Base-by-base conservation (phyloP, 2,329 filamentous ascomycete genomes). In the Curvularia hawaiiensis region DNA sequence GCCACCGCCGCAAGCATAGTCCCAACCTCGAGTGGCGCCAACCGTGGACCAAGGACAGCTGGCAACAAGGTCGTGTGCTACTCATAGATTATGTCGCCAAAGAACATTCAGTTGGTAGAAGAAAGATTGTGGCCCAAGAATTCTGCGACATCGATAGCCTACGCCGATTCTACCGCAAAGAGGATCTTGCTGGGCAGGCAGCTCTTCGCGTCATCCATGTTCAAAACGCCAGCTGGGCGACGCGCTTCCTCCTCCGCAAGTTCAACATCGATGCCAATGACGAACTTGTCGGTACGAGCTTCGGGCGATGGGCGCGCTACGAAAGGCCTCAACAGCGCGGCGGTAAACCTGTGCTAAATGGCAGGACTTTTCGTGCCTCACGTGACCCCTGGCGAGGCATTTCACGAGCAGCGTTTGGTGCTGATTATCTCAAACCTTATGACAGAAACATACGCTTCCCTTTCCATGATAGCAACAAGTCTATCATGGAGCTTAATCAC, bases 141-240 rank as follows among this genome's bases (percentile, higher is more conserved):
- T 80, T 84, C 46, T 71, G 74, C 59, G 72, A 79, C 41, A 64
- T 83, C 18, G 69, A 79, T 46, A 75, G 71, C 16, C 66, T 84
- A 49, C 71, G 77, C n/a, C 74, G 69, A 26, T 79, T 81, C 59
- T 84, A 83, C 60, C 68, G 59, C 16, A 74, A 77, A 49, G 66
- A 70, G 24, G 65, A 75, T 14, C 64, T 75, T 46, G 69, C 72
- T 3, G 62, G 70, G 18, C 70, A 75, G 54, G 72, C 76, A 33
- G 73, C 75, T 12, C 65, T 78, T 28, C 62, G 77, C 7, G 72
- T 78, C n/a, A 76, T 77, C 2, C 83, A 85, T 59, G 79, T 84
- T 4, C 83, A 85, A 65, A 84, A 84, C 59, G 82, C 82, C 7
- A 70, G 71, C 8, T 83, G 82, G 81, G 82, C 82, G 0, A 79